Base-by-base conservation (phyloP, 2,329 filamentous ascomycete genomes). In the Pestalotiopsis sp. region DNA sequence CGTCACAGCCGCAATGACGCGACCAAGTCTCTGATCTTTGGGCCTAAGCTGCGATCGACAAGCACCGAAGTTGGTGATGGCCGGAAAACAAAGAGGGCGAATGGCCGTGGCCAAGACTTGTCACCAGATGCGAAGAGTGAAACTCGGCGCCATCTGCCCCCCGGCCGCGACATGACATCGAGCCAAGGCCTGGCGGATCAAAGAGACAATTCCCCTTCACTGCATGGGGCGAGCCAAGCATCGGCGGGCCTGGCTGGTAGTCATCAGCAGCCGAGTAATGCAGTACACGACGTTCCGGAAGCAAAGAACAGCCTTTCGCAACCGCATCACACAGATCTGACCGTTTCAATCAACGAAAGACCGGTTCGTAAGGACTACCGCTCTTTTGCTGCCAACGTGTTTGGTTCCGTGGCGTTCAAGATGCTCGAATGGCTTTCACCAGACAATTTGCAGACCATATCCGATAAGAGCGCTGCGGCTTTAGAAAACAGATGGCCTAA, bases 351-450 rank as follows among this genome's bases (percentile, higher is more conserved):
- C 2, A 75, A 76, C 2, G 87, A 89, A 71, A 80, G 81, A 52
- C 81, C 83, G 1, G 75, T 80, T 12, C 85, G 79, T 71, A 88
- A 86, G 69, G 88, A 90, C 70, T 85, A 90, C 72, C 82, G 88
- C 5, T 90, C 88, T 0, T 89, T 90, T 74, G 85, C 88, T 7
- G 87, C 87, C 6, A 90, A 90, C 71, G 81, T 91, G 7, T 91
- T 92, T 73, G 88, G 86, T 6, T 91, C 90, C 0, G 87, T 87
- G 12, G 86, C 90, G 12, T 90, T 92, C 77, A 91, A 90, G 74
- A 92, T 92, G 88, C 74, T 92, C 3, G 90, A 92, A 76, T 92
- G 89, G 90, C 79, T 92, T n/a, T 89, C 89, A 1, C 89, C 89
- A 0, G 83, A 83, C 67, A 85, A 83, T n/a, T 76, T 89, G 3